Base-by-base conservation (phyloP, 495 filamentous ascomycete genomes). In the Usnea hakonensis region DNA sequence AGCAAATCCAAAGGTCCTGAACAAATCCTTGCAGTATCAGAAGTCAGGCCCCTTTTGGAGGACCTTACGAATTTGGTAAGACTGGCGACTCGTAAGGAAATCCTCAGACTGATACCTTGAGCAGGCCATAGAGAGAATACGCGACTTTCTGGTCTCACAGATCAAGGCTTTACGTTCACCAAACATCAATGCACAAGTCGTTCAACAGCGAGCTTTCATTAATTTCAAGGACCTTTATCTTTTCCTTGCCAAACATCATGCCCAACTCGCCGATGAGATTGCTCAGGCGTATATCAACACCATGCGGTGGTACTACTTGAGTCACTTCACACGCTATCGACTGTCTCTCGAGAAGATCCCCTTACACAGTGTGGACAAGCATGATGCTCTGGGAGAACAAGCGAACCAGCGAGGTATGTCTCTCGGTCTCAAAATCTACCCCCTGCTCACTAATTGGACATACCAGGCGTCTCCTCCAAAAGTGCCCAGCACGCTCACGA, bases 221-320 rank as follows among this genome's bases (percentile, higher is more conserved):
- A 84, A 83, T 64, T 94, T 90, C 74, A 95, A 88, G 70, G 90
- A 95, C 38, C 73, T 97, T 1, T 98, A 87, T 74, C 79, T 81
- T 33, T 98, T 97, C 70, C 81, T 97, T 38, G 83, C 85, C 43
- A 83, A 81, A 63, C 87, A 90, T 61, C 91, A 97, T 66, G 77
- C 86, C 1, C 77, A 82, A 32, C 82, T 98, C 8, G 89, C 90
- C 3, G 87, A 90, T 40, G 89, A 97, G 69, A 95, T 97, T 65
- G 84, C 84, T 23, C 90, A 93, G 75, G 94, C 94, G 9, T 98
- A 98, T 66, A 86, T 95, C 74, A 96, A 97, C 75, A 98, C 94
- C 10, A 97, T 98, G 93, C 84, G 91, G 50, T 98, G 94, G 94
- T 98, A 98, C 68, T 97, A 97, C 69, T 76, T 85, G 43, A 93